These are phyloP conservation scores for Apium graveolens DNA, from an alignment of 129 eudicot genomes.

Conservation along the genomic window DNA sequence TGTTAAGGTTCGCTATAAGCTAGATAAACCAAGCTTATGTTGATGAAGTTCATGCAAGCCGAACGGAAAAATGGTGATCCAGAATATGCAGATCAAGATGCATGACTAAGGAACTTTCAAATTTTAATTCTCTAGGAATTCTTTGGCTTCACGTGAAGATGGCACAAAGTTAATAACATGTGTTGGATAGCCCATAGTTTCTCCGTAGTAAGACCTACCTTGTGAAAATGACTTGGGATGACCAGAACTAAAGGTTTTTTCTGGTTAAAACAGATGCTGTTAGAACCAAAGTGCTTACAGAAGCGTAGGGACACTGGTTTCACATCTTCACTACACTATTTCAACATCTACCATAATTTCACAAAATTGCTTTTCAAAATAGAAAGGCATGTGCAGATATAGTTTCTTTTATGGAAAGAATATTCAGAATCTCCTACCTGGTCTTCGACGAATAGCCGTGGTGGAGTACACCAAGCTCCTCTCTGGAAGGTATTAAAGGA, in stretches of 20 bases:
- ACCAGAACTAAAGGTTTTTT: background rate
- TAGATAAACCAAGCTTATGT: background rate
- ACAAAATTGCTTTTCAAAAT: background rate
- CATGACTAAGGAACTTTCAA: background rate
- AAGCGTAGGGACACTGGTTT: background rate
- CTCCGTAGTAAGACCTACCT: background rate
- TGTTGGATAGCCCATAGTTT: background rate
- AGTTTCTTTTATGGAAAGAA: too few relatives aligned
- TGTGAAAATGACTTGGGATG: background rate
- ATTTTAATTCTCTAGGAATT: background rate
- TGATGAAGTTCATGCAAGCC: background rate
- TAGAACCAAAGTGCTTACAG: background rate
- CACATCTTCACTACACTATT: background rate
- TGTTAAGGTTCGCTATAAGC: background rate
- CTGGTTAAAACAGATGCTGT: background rate
- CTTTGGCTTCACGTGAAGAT: background rate
- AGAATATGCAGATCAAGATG: background rate
- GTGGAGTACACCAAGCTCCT: conserved; percentile 99
- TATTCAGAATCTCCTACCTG: conserved; percentile 40
- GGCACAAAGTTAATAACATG: background rate
- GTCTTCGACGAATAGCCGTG: conserved; percentile 88
- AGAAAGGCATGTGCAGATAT: background rate
- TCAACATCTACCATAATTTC: background rate
- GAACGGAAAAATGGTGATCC: background rate
- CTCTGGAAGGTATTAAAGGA: conserved; percentile 77